Evolutionary conservation across 1,284 basidiomycete genomes (phyloP).

Genomic region (Schizophyllum amplum): DNA sequence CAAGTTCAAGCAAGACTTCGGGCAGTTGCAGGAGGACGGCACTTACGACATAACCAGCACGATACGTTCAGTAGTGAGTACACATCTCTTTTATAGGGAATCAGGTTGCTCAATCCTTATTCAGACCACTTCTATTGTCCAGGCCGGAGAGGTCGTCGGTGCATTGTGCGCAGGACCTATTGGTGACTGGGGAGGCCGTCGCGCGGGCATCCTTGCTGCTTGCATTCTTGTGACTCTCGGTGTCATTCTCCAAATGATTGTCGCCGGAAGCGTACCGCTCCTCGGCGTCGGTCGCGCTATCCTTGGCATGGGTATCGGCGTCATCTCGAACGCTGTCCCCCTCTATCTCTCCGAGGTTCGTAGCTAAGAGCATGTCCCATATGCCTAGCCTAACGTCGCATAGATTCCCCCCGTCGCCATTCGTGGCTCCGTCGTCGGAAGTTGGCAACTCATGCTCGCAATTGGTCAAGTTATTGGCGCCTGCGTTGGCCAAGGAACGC

Average conservation of each 20-base stretch:
- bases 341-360: conserved; percentile 9
- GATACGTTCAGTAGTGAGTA: conserved; percentile 7
- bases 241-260: conserved; percentile 9
- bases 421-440: conserved; percentile 8
- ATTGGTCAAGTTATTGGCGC: conserved; percentile 12
- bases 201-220: conserved; percentile 7
- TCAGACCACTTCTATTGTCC: conserved; percentile 11
- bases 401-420: conserved; percentile 9
- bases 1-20: conserved; percentile 8
- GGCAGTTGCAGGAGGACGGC: background rate
- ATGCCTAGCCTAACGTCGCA: background rate
- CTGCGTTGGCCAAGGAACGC: conserved; percentile 9
- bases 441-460: conserved; percentile 12
- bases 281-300: conserved; percentile 9
- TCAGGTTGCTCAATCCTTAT: background rate
- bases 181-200: conserved; percentile 8
- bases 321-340: conserved; percentile 9
- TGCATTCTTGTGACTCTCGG: conserved; percentile 9
- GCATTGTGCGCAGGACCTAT: conserved; percentile 9
- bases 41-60: conserved; percentile 4
- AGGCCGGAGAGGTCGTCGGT: conserved; percentile 12
- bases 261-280: conserved; percentile 7
- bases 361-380: background rate
- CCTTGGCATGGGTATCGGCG: conserved; percentile 12
- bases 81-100: background rate